Conservation (phyloP, 23 red algal genomes). For the Gracilaria caudata region DNA sequence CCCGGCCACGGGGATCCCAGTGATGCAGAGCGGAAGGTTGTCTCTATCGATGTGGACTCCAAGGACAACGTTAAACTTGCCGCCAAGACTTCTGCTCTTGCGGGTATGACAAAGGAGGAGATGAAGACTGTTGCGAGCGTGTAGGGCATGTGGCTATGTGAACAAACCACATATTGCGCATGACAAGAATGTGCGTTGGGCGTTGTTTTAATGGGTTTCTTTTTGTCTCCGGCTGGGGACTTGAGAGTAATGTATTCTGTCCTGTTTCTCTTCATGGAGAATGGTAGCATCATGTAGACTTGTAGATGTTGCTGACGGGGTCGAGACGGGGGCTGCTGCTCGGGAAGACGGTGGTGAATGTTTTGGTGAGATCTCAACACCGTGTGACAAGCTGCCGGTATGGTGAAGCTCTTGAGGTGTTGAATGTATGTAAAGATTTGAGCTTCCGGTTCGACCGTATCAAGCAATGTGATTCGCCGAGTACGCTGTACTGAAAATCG, state of each 20-base stretch:
- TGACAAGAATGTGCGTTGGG: background rate
- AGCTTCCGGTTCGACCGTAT: background rate
- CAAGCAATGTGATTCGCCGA: background rate
- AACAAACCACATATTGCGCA: background rate
- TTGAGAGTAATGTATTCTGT: too few relatives aligned
- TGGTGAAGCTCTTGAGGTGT: background rate
- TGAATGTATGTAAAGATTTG: background rate
- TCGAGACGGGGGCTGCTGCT: background rate
- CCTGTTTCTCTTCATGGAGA: too few relatives aligned
- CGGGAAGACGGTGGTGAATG: background rate
- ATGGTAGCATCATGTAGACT: too few relatives aligned
- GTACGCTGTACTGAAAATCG: background rate
- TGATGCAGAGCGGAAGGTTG: background rate
- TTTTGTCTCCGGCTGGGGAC: too few relatives aligned
- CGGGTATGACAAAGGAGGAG: background rate
- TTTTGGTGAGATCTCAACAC: background rate
- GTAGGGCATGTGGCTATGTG: background rate
- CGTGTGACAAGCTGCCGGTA: background rate
- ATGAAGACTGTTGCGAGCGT: background rate
- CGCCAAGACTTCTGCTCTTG: background rate
- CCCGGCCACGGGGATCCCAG: slow-evolving; percentile 12
- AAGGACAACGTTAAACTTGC: background rate
- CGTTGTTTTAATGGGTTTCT: too few relatives aligned
- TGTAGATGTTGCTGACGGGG: background rate
- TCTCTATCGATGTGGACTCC: background rate